Base-by-base conservation (phyloP, 78 protist genomes). In the Dictyostelium discoideum region DNA sequence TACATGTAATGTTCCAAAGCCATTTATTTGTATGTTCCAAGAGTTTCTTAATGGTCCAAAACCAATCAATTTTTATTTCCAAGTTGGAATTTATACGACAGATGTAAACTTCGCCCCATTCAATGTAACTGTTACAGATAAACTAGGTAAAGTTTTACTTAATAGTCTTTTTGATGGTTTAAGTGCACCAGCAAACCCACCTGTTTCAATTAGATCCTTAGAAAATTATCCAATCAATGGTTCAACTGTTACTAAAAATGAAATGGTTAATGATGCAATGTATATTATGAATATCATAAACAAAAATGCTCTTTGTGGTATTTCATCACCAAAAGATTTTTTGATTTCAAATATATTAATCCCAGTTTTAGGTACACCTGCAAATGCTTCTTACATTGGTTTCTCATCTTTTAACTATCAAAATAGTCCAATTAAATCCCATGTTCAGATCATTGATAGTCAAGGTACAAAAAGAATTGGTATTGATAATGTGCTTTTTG, bases 381-480 rank as follows among this genome's bases (percentile, higher is more conserved):
- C 84, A 24, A 79, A 79, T 46, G 84, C 84, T 16, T 7, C 54
- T 2, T 79, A 79, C 9, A 10, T 79, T 42, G 84, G 84, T 44
- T 46, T 79, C 29, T 0, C 77, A 2, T 8, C 29, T 26, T 26
- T 69, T 26, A 6, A 0, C 10, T 7, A 20, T n/a, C 32, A 32
- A 60, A 20, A 2, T 24, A 26, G 37, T 24, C 76, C 40, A 69
- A 4, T 22, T 69, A n/a, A 9, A 26, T 69, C 77, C 0, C 13
- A 74, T 74, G 48, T 74, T 74, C 81, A 74, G 16, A 26, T 74
- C 37, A 37, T 74, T 37, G 81, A 74, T 74, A 37, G 5, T 18
- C 81, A 74, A 74, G 81, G 81, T 5, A 18, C 48, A 0, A 74
- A 74, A 74, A 74, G 81, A 74, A 14, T 74, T 32, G 42, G 81